Evolutionary conservation across 495 filamentous ascomycete species (phyloP).

Genomic region (Tuber umbilicatum): DNA sequence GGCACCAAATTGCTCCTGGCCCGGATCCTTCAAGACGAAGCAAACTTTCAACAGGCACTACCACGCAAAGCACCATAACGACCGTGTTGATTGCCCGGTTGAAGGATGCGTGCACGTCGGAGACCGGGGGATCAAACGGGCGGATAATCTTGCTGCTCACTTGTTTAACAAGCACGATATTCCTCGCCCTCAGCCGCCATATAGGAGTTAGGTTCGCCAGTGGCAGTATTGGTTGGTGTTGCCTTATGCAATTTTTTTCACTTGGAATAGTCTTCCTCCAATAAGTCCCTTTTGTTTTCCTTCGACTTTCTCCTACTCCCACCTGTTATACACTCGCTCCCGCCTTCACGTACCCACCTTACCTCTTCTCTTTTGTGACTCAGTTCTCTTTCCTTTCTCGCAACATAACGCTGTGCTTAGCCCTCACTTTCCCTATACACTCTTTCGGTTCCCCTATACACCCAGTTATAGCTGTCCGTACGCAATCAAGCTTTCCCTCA

Average conservation of each 20-base stretch:
- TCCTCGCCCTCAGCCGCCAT: background rate
- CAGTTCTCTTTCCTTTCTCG: too few relatives aligned
- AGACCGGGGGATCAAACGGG: background rate
- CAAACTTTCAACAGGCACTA: background rate
- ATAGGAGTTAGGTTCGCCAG: background rate
- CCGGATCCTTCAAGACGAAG: background rate
- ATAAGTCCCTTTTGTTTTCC: background rate
- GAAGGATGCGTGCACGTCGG: background rate
- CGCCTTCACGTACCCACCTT: too few relatives aligned
- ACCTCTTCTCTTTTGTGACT: too few relatives aligned
- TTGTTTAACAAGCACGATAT: background rate
- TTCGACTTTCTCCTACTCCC: background rate
- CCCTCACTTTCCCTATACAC: too few relatives aligned
- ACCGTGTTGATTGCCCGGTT: background rate
- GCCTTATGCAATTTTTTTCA: background rate
- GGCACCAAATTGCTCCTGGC: background rate
- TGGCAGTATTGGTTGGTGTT: background rate
- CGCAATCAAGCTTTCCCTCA: too few relatives aligned
- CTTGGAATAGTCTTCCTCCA: background rate
- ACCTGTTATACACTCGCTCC: background rate
- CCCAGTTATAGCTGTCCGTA: too few relatives aligned
- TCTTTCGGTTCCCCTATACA: too few relatives aligned
- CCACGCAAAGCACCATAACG: background rate
- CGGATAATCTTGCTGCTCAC: background rate
- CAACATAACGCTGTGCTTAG: too few relatives aligned